Percentiles rank a stretch among this genome's conserved stretches.
Conservation (phyloP, 768 basidiomycete genomes). For the Tricholomella constricta region DNA sequence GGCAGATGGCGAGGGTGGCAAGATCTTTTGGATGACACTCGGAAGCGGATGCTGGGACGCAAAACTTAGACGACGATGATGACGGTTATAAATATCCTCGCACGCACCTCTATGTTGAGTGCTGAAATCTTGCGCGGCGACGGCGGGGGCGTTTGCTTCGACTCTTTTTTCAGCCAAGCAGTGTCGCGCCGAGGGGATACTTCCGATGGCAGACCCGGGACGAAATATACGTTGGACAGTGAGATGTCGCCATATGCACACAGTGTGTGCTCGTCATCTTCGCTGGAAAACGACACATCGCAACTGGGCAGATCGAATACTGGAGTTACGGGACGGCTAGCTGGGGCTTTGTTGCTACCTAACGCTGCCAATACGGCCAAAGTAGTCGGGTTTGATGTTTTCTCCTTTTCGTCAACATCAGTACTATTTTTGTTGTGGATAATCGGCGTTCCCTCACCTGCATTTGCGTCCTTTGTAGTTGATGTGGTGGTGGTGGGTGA, state of each 20-base stretch:
- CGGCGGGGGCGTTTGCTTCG: conserved; percentile 3
- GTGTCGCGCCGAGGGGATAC: conserved; percentile 21
- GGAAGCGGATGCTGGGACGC: conserved; percentile 19
- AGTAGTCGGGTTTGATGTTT: too few species aligned
- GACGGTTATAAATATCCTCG: neutral
- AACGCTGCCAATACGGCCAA: too few species aligned
- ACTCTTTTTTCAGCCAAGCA: conserved; percentile 7
- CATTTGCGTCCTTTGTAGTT: neutral
- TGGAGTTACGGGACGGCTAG: conserved; percentile 1
- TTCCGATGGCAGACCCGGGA: conserved; percentile 31
- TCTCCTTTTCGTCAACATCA: too few species aligned
- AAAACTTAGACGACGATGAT: neutral
- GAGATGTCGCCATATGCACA: conserved; percentile 49
- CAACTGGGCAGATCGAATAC: neutral
- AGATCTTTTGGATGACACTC: conserved; percentile 22
- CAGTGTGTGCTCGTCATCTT: conserved; percentile 43
- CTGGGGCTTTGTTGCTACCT: too few species aligned
- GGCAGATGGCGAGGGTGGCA: conserved; percentile 24
- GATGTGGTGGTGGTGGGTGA: neutral
- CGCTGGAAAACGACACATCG: conserved; percentile 6
- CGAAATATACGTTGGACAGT: conserved; percentile 35
- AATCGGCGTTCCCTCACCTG: too few species aligned
- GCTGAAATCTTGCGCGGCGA: neutral
- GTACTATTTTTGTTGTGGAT: too few species aligned
- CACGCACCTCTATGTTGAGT: neutral